Percentiles rank a stretch among this genome's conserved stretches.
Evolutionary conservation across 768 basidiomycete species (phyloP).

Genomic region (Phaeotremella fagi): DNA sequence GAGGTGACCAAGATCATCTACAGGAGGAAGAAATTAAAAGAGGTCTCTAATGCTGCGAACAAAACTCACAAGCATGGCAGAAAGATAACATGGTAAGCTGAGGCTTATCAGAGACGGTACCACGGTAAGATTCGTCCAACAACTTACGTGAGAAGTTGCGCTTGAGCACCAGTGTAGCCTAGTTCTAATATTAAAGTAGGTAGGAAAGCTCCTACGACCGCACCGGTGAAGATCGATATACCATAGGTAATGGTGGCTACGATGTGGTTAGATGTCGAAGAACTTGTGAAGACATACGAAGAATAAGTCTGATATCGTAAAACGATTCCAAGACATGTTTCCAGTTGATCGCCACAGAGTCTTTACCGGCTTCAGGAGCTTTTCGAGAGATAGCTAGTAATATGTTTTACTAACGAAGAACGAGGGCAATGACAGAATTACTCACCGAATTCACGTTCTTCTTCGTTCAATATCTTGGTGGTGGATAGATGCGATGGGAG

Average conservation of each 20-base stretch:
- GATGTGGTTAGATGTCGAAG: not conserved
- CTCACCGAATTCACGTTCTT: conserved; percentile 20
- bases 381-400: not conserved
- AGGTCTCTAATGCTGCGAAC: not conserved
- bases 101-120: not conserved
- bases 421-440: not conserved
- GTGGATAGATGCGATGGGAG: conserved; percentile 4
- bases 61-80: conserved; percentile 11
- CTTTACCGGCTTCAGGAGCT: conserved; percentile 4
- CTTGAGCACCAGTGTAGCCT: conserved; percentile 21
- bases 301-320: conserved; percentile 14
- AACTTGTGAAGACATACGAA: conserved; percentile 7
- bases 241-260: conserved; percentile 3
- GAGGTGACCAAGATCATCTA: conserved; percentile 15
- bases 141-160: conserved; percentile 16
- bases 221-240: conserved; percentile 11
- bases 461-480: conserved; percentile 7
- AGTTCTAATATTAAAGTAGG: conserved; percentile 17
- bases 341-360: conserved; percentile 21
- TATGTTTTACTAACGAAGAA: conserved; percentile 7
- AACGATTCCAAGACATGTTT: conserved; percentile 10
- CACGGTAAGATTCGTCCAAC: not conserved
- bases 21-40: not conserved
- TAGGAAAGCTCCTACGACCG: conserved; percentile 18
- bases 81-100: conserved; percentile 8